A percentile compares a stretch with the other conserved stretches of the same genome.
Evolutionary conservation across 495 filamentous ascomycete species (phyloP).

Genomic region (Aspergillus incahuasiensis): DNA sequence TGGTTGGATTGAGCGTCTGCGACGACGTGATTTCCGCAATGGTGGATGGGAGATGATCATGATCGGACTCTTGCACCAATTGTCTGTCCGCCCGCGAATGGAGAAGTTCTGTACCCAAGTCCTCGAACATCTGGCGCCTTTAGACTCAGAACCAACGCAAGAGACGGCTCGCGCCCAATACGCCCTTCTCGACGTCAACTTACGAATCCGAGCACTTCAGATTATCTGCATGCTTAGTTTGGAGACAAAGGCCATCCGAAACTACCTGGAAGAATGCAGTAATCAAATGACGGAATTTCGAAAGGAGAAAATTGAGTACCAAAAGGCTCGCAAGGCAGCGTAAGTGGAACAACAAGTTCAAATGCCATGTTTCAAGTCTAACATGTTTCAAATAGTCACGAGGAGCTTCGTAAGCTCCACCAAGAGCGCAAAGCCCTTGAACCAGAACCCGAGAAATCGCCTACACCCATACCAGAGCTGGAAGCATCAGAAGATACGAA

Average conservation of each 20-base stretch:
- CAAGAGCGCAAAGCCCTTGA: conserved; percentile 83
- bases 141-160: conserved; percentile 64
- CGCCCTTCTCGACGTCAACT: conserved; percentile 69
- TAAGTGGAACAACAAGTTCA: conserved; percentile 45
- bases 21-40: conserved; percentile 78
- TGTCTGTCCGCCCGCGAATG: conserved; percentile 68
- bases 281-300: conserved; percentile 88
- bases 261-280: conserved; percentile 84
- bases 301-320: conserved; percentile 92
- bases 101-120: conserved; percentile 73
- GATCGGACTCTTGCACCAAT: conserved; percentile 77
- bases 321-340: conserved; percentile 75
- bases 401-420: conserved; percentile 77
- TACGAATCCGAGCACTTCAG: conserved; percentile 74
- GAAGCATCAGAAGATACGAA: conserved; percentile 57
- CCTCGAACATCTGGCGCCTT: conserved; percentile 71
- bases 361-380: conserved; percentile 1
- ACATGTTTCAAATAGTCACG: conserved; percentile 51
- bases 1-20: conserved; percentile 79
- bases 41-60: conserved; percentile 91
- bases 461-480: conserved; percentile 57
- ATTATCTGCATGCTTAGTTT: conserved; percentile 84
- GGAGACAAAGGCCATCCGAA: conserved; percentile 76
- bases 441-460: conserved; percentile 59
- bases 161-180: conserved; percentile 72